Evolutionary conservation across 2,329 filamentous ascomycete species (phyloP).

Genomic region (Coniosporium tulheliwenetii): DNA sequence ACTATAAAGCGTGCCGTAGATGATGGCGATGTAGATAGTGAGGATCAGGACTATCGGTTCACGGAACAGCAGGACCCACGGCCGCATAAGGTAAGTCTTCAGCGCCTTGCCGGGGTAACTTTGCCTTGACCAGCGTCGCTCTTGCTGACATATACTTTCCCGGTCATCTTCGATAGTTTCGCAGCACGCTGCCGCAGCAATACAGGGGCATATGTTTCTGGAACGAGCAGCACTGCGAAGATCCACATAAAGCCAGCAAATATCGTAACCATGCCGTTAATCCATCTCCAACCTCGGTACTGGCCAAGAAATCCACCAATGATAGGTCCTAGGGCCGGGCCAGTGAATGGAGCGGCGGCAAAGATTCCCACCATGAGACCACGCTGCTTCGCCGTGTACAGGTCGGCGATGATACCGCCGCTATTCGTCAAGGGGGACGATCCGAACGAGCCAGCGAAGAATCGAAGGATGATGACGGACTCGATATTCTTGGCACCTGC

Average conservation of each 20-base stretch:
- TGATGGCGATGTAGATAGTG: conserved; percentile 14
- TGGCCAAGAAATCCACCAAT: conserved; percentile 44
- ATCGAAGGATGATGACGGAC: conserved; percentile 46
- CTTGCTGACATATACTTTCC: conserved; percentile 39
- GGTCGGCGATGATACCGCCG: conserved; percentile 28
- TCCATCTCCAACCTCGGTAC: conserved; percentile 46
- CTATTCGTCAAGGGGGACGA: conserved; percentile 47
- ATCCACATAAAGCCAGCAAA: conserved; percentile 48
- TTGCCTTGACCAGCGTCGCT: conserved; percentile 21
- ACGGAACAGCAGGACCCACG: conserved; percentile 13
- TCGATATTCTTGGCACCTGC: conserved; percentile 47
- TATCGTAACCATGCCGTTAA: conserved; percentile 43
- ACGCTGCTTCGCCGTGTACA: conserved; percentile 28
- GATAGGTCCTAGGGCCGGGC: conserved; percentile 9
- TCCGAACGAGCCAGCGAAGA: conserved; percentile 51
- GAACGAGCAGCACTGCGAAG: conserved; percentile 42
- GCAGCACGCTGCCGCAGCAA: conserved; percentile 45
- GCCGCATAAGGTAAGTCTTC: conserved; percentile 7
- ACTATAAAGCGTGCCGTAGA: conserved; percentile 18
- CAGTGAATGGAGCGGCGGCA: conserved; percentile 30
- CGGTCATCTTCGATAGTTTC: conserved; percentile 36
- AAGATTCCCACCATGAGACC: conserved; percentile 39
- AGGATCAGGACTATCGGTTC: conserved; percentile 17
- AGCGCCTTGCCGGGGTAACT: conserved; percentile 17
- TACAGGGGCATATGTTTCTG: conserved; percentile 44